These are phyloP conservation scores for Hypocreales sp. DNA, from an alignment of 2,329 filamentous ascomycete species.

Conservation along the genomic window DNA sequence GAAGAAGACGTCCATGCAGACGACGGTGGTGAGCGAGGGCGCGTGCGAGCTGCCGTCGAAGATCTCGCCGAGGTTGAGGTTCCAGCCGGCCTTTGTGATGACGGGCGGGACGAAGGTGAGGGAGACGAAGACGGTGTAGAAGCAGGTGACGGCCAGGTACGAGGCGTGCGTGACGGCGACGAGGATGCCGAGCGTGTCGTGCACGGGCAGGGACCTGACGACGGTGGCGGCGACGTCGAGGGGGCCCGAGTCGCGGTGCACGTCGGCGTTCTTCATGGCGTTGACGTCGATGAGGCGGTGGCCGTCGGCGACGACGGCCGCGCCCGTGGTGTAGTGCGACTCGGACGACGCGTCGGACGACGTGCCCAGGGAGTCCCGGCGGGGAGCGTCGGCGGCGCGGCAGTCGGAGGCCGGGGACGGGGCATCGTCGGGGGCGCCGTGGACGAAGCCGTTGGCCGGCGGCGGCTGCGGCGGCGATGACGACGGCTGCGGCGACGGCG, in stretches of 20 bases:
- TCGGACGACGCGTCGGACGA: slow-evolving; percentile 41
- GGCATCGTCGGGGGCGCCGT: slow-evolving; percentile 17
- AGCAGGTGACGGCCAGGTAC: slow-evolving; percentile 70
- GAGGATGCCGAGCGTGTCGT: slow-evolving; percentile 91
- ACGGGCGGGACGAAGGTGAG: slow-evolving; percentile 82
- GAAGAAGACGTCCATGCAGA: slow-evolving; percentile 71
- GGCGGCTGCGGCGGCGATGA: slow-evolving; percentile 8
- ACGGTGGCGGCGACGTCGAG: slow-evolving; percentile 73
- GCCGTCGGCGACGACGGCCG: slow-evolving; percentile 23
- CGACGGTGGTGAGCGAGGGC: slow-evolving; percentile 70
- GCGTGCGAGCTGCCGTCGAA: slow-evolving; percentile 79
- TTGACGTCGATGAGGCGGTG: slow-evolving; percentile 58
- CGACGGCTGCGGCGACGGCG: slow-evolving; percentile 7
- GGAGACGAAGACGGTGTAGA: slow-evolving; percentile 84
- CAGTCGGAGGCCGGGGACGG: slow-evolving; percentile 15
- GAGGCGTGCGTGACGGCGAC: slow-evolving; percentile 91
- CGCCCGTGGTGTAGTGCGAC: slow-evolving; percentile 24
- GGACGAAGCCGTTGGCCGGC: slow-evolving; percentile 12
- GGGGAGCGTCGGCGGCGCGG: slow-evolving; percentile 24
- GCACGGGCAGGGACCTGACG: slow-evolving; percentile 74
- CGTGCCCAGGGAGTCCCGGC: slow-evolving; percentile 32
- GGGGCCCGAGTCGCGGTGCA: slow-evolving; percentile 56
- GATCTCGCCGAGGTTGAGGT: slow-evolving; percentile 75
- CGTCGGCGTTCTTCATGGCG: slow-evolving; percentile 48
- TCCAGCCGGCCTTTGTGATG: slow-evolving; percentile 62